Evolutionary conservation across 2,329 filamentous ascomycete species (phyloP).

Genomic region (Elsinoe necatrix): DNA sequence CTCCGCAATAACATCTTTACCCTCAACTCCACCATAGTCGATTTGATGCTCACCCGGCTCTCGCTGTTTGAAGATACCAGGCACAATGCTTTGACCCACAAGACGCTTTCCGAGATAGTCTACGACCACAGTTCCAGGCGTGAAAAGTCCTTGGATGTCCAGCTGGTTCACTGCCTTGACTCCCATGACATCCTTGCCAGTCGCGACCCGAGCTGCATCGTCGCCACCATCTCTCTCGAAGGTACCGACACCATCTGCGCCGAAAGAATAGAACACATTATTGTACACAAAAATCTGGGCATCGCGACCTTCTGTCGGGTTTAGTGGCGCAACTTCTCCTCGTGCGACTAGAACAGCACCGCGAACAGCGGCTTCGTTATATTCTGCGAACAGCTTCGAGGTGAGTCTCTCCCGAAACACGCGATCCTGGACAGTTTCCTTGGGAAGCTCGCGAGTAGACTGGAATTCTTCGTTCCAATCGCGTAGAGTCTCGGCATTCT

Average conservation of each 20-base stretch:
- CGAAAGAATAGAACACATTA: constrained; percentile 99
- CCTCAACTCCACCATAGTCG: constrained; percentile 95
- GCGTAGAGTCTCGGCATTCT: constrained; percentile 86
- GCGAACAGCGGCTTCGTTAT: constrained; percentile 87
- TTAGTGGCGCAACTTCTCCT: constrained; percentile 85
- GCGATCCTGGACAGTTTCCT: constrained; percentile 86
- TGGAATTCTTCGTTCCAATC: constrained; percentile 99
- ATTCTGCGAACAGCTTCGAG: constrained; percentile 94
- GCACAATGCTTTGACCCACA: constrained; percentile 95
- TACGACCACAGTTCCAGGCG: constrained; percentile 88
- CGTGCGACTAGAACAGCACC: constrained; percentile 87
- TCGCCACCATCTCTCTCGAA: constrained; percentile 95
- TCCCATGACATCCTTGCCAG: constrained; percentile 90
- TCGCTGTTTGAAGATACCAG: constrained; percentile 97
- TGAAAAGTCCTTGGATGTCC: constrained; percentile 89
- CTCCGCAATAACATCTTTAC: constrained; percentile 87
- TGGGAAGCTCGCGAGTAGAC: constrained; percentile 87
- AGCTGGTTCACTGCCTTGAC: constrained; percentile 95
- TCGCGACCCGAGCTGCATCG: constrained; percentile 89
- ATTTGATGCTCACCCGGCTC: constrained; percentile 98
- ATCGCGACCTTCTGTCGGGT: constrained; percentile 85
- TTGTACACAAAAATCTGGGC: constrained; percentile 99
- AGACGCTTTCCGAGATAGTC: constrained; percentile 97
- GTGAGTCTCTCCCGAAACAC: constrained; percentile 92
- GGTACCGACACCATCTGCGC: constrained; percentile 92